A percentile compares a stretch with the other conserved stretches of the same genome.
These are phyloP conservation scores for Tetradesmus obliquus DNA, from an alignment of 139 green algal genomes.

Conservation along the genomic window DNA sequence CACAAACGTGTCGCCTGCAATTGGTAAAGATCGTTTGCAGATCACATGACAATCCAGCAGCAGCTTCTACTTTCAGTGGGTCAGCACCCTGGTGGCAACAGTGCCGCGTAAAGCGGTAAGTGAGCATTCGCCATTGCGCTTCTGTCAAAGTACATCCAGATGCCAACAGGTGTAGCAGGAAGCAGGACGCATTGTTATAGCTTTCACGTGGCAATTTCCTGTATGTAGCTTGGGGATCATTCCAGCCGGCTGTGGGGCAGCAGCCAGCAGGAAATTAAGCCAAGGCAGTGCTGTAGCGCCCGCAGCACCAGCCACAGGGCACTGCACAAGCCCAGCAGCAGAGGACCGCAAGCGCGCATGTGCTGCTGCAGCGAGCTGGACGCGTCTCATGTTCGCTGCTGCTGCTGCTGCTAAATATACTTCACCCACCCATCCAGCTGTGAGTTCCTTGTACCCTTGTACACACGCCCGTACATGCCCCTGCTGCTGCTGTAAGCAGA, in stretches of 20 bases:
- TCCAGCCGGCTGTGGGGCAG: background rate
- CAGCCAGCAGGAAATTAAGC: background rate
- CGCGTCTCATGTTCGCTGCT: background rate
- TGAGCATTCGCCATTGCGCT: too few species aligned
- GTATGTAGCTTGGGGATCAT: background rate
- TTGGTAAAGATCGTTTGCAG: too few species aligned
- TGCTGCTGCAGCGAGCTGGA: too few species aligned
- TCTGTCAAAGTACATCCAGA: too few species aligned
- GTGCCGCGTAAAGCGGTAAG: too few species aligned
- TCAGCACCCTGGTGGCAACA: too few species aligned
- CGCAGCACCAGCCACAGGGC: background rate
- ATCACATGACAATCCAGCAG: too few species aligned
- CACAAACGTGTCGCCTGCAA: conserved; percentile 60
- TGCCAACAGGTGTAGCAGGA: too few species aligned
- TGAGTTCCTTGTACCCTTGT: conserved; percentile 87
- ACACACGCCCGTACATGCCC: conserved; percentile 94
- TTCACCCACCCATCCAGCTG: conserved; percentile 66
- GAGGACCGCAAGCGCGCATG: background rate
- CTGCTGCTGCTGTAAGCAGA: conserved; percentile 72
- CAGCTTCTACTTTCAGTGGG: too few species aligned
- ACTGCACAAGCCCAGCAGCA: background rate
- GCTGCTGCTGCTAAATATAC: background rate
- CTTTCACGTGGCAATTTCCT: too few species aligned
- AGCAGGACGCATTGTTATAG: too few species aligned
- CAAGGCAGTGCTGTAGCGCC: background rate